Percentiles rank a stretch among this genome's conserved stretches.
phyloP scores from a whole-genome alignment of 768 basidiomycete species.

The Suillus variegatus region DNA sequence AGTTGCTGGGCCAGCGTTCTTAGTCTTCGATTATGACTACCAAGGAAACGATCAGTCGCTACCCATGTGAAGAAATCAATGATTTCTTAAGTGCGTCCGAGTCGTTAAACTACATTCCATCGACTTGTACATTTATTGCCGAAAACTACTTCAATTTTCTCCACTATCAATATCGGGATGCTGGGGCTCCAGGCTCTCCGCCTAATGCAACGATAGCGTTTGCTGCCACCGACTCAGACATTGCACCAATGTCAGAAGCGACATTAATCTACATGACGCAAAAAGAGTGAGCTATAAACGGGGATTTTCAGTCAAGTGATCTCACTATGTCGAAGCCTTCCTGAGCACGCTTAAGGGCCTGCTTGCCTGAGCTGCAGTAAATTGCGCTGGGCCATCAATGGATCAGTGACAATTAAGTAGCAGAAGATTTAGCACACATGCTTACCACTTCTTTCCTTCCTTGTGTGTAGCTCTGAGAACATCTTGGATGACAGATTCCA shows the following conservation, averaged over 20 bases:
- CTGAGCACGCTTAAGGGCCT: constrained; percentile 43
- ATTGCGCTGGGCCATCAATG: constrained; percentile 40
- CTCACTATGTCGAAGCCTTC: constrained; percentile 56
- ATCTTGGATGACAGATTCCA: constrained; percentile 58
- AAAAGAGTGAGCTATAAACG: constrained; percentile 7
- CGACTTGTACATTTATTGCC: neutral
- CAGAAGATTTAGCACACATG: neutral
- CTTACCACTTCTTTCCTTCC: constrained; percentile 66
- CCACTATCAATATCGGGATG: constrained; percentile 16
- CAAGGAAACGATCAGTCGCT: neutral
- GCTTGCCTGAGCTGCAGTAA: constrained; percentile 47
- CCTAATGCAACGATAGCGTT: constrained; percentile 25
- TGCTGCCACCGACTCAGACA: constrained; percentile 36
- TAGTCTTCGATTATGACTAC: constrained; percentile 38
- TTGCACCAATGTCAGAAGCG: constrained; percentile 43
- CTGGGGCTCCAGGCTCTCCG: constrained; percentile 10
- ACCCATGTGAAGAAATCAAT: neutral
- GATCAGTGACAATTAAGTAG: no score
- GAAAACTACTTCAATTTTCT: neutral
- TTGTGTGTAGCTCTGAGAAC: constrained; percentile 51
- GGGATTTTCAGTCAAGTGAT: constrained; percentile 21
- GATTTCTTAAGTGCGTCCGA: neutral
- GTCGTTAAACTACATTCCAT: neutral
- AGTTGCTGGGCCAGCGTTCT: constrained; percentile 58
- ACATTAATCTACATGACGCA: constrained; percentile 46